Base-by-base conservation (phyloP, 2,329 filamentous ascomycete species). In the Corynespora cassiicola region DNA sequence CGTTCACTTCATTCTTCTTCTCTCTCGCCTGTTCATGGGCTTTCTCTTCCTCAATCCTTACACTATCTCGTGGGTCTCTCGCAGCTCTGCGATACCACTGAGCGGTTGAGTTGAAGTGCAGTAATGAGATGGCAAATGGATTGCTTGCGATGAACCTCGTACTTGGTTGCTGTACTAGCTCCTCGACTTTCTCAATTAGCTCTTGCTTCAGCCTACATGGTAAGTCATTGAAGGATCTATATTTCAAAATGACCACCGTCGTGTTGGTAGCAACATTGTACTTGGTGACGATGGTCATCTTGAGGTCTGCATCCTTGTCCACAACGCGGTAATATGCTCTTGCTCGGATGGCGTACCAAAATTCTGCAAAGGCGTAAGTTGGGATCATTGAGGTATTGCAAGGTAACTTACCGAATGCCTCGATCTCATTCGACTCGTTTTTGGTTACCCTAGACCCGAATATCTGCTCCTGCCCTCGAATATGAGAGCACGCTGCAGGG, bases 391-490 rank as follows among this genome's bases (percentile, higher is more conserved):
- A n/a, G n/a, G n/a, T n/a, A n/a, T n/a, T n/a, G n/a, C n/a, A n/a
- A 23, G 3, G 15, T 41, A 5, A 22, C 29, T 23, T 26, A 39
- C 31, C 41, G 12, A 42, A 34, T 6, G 36, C 14, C 7, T 22
- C 16, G 5, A 42, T 25, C 15, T 35, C 35, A 10, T 30, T 31
- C 8, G 14, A n/a, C n/a, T 39, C 11, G n/a, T 42, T 26, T 9
- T 36, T 42, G 4, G 18, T 31, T n/a, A 31, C 36, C 14, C 41
- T 17, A 7, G 45, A 35, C 8, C 45, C 41, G 21, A 48, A 47
- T 3, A 39, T 45, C 25, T 48, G 41, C 21, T 48, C 45, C 28
- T 48, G 41, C 6, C 45, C 41, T 15, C 41, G 31, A n/a, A 48
- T 42, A n/a, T 48, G 45, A 1, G 45, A 45, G 15, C 32, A 40